A percentile compares a stretch with the other conserved stretches of the same genome.
Conservation (phyloP, 441 rosid genomes). For the Eutrema salsugineum region DNA sequence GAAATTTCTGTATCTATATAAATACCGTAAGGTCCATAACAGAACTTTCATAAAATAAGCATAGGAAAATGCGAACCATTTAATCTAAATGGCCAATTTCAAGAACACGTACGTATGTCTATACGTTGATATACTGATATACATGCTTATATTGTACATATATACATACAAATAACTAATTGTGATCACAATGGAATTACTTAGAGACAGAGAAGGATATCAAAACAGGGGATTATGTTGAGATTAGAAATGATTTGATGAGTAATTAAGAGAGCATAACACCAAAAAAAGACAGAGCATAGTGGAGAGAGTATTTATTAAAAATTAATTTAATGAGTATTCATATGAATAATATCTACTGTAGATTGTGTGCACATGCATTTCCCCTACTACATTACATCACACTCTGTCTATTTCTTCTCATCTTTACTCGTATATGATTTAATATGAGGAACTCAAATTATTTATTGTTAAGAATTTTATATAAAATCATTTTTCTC, state of each 20-base stretch:
- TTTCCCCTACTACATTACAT: slow-evolving; percentile 29
- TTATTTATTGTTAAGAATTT: slow-evolving; percentile 29
- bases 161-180: background rate
- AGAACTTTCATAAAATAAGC: no score
- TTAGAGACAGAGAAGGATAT: slow-evolving; percentile 23
- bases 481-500: slow-evolving; percentile 13
- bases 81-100: background rate
- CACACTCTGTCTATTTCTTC: slow-evolving; percentile 29
- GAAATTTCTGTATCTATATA: no score
- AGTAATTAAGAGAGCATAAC: slow-evolving; percentile 33
- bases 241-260: slow-evolving; percentile 51
- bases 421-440: slow-evolving; percentile 19
- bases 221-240: slow-evolving; percentile 37
- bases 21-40: no score
- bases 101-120: background rate
- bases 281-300: slow-evolving; percentile 45
- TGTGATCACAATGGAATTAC: slow-evolving; percentile 5
- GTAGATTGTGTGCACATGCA: slow-evolving; percentile 85
- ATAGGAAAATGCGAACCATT: background rate
- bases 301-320: slow-evolving; percentile 44
- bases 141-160: background rate
- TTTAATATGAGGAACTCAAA: slow-evolving; percentile 21
- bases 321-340: slow-evolving; percentile 6
- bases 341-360: slow-evolving; percentile 58
- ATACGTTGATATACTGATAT: no score